Evolutionary conservation across 2,329 filamentous ascomycete species (phyloP), one percentile per base, ranked within the genome.

Genomic region (Cladophialophora immunda): DNA sequence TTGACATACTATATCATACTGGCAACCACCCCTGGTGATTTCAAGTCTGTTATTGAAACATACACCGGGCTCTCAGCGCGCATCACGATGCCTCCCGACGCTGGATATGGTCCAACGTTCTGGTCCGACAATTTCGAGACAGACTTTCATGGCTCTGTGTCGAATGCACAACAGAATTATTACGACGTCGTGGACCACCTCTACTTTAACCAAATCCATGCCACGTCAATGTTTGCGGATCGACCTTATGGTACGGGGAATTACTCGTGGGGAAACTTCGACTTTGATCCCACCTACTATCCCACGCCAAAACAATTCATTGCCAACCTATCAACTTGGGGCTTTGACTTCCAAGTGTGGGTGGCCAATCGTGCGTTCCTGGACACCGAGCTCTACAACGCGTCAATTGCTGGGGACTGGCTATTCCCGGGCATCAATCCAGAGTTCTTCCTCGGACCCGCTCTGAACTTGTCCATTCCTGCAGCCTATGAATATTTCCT

Each of bases 71-170:
- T 58, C 13, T 58, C 56, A 19, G 56, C 56, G 9, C 56, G 56
- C 19, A 47, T 58, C 22, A 47, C 56, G 2, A 58, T 58, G 56
- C 56, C 56, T 29, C 56, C 56, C 17, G 56, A 58, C 22, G 36
- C 56, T 30, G 56, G 56, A 47, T 58, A 58, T 47, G 56, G 56
- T 1, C 56, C 56, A 19, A 58, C 56, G 22, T 58, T 58, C 56
- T 58, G 56, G 56, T 58, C 56, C 19, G 56, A 58, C 38, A 58
- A 58, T 41, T 58, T 58, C 17, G 56, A 58, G 36, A 45, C 36
- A 9, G 56, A 58, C n/a, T 58, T 58, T n/a, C 56, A 58, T 45
- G 56, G 56, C 36, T 27, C 27, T 19, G 56, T 58, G 9, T 41
- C 32, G 15, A 58, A 58, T 47, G 56, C 56, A 2, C 56, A 58